Evolutionary conservation across 2,329 filamentous ascomycete species (phyloP).

Genomic region (Aspergillus awamori): DNA sequence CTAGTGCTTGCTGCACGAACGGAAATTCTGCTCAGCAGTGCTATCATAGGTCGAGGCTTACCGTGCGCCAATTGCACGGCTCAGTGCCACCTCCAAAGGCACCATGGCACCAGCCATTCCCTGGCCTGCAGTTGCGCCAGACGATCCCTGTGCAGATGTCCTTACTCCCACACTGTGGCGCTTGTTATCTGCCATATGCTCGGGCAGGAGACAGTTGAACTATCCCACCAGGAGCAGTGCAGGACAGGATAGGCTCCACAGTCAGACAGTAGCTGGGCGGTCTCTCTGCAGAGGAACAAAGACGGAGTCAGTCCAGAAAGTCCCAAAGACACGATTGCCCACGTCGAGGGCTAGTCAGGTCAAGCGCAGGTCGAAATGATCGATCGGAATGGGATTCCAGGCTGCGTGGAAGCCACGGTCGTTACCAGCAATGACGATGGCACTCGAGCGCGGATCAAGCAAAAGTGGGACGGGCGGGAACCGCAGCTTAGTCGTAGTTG

Average conservation of each 20-base stretch:
- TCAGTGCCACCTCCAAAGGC: constrained; percentile 57
- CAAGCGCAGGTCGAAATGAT: constrained; percentile 1
- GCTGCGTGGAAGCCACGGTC: constrained; percentile 10
- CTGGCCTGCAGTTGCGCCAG: constrained; percentile 42
- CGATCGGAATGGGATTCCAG: background rate
- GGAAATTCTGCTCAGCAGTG: background rate
- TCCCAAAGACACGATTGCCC: background rate
- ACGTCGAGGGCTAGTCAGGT: background rate
- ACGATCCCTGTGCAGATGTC: constrained; percentile 39
- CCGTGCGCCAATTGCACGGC: constrained; percentile 64
- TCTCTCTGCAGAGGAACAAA: background rate
- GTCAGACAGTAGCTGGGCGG: background rate
- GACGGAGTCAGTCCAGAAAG: background rate
- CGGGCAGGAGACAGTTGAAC: background rate
- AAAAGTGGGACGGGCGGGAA: constrained; percentile 26
- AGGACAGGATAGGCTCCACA: constrained; percentile 2
- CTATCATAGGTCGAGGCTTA: constrained; percentile 41
- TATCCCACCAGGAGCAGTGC: background rate
- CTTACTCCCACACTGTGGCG: constrained; percentile 59
- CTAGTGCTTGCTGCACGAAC: background rate
- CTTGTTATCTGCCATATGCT: constrained; percentile 61
- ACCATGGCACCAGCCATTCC: constrained; percentile 50
- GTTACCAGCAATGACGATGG: constrained; percentile 11
- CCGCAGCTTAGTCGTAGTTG: constrained; percentile 16
- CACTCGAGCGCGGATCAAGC: constrained; percentile 15